Conservation (phyloP, 495 filamentous ascomycete genomes). For the Xeromyces bisporus region DNA sequence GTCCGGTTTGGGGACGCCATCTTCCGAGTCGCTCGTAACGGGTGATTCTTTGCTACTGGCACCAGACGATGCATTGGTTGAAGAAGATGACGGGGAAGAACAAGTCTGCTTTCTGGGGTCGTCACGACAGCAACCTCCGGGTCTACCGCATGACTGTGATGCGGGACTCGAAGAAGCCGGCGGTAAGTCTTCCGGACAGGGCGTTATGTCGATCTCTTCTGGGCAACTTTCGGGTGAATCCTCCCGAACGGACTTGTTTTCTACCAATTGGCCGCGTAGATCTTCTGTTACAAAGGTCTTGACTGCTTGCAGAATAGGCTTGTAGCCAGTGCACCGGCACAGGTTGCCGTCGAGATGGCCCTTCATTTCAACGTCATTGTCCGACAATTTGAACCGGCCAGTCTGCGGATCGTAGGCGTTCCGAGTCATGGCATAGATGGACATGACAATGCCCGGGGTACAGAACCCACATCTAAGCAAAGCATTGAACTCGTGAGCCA, state of each 20-base stretch:
- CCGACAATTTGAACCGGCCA: constrained; percentile 20
- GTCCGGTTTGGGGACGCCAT: background rate
- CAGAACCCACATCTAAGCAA: constrained; percentile 67
- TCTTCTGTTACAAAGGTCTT: constrained; percentile 36
- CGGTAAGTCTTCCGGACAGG: no score
- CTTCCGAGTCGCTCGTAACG: background rate
- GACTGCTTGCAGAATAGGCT: constrained; percentile 87
- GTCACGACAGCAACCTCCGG: constrained; percentile 46
- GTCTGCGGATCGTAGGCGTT: constrained; percentile 43
- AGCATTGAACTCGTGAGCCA: no score
- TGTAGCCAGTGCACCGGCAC: constrained; percentile 89
- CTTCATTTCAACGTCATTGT: constrained; percentile 69
- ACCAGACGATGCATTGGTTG: background rate
- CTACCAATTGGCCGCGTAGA: constrained; percentile 15
- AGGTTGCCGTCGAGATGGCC: constrained; percentile 73
- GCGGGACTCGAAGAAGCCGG: no score
- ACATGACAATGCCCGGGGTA: constrained; percentile 95
- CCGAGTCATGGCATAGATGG: constrained; percentile 44
- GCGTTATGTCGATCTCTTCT: no score
- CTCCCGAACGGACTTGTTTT: constrained; percentile 29
- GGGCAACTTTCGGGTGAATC: constrained; percentile 23
- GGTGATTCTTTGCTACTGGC: background rate
- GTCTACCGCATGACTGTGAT: constrained; percentile 9
- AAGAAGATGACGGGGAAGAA: background rate
- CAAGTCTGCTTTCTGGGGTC: constrained; percentile 6